Evolutionary conservation across 2,329 filamentous ascomycete genomes (phyloP).

Genomic region (Phialemonium atrogriseum): DNA sequence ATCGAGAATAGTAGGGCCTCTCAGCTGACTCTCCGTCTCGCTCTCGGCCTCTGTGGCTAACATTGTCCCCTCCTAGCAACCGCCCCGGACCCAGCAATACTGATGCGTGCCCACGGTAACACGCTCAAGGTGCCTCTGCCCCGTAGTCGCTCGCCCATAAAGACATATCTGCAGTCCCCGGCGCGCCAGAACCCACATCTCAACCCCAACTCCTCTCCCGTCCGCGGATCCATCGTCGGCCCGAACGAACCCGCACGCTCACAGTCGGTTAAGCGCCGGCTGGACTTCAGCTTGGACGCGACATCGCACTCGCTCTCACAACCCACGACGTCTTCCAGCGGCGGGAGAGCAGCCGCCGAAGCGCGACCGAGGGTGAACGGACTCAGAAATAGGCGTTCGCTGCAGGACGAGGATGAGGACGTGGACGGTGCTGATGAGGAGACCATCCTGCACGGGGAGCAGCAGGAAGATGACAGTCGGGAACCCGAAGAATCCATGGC

Average conservation of each 20-base stretch:
- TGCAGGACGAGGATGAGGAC: slow-evolving; percentile 20
- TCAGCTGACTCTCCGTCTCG: slow-evolving; percentile 11
- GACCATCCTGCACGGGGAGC: slow-evolving; percentile 10
- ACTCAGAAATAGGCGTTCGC: slow-evolving; percentile 11
- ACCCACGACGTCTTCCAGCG: slow-evolving; percentile 13
- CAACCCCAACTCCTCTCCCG: slow-evolving; percentile 42
- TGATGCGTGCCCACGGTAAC: slow-evolving; percentile 41
- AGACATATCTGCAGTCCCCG: slow-evolving; percentile 52
- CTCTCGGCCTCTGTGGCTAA: slow-evolving; percentile 12
- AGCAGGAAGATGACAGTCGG: slow-evolving; percentile 17
- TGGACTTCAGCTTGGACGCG: slow-evolving; percentile 39
- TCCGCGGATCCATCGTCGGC: slow-evolving; percentile 26
- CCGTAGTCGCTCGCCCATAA: slow-evolving; percentile 50
- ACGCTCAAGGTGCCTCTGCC: slow-evolving; percentile 34
- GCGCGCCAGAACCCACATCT: slow-evolving; percentile 53
- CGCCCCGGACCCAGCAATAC: slow-evolving; percentile 42
- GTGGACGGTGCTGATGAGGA: slow-evolving; percentile 18
- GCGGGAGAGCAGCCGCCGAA: slow-evolving; percentile 8
- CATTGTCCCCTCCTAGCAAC: slow-evolving; percentile 22
- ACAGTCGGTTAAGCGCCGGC: slow-evolving; percentile 39
- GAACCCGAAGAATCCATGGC: slow-evolving; percentile 31
- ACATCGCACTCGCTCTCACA: slow-evolving; percentile 13
- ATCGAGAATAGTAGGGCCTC: slow-evolving; percentile 28
- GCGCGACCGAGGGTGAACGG: too few relatives aligned
- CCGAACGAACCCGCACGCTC: slow-evolving; percentile 22